Conservation (phyloP, 73 alveolate species). For the Paraurostyla sp. region DNA sequence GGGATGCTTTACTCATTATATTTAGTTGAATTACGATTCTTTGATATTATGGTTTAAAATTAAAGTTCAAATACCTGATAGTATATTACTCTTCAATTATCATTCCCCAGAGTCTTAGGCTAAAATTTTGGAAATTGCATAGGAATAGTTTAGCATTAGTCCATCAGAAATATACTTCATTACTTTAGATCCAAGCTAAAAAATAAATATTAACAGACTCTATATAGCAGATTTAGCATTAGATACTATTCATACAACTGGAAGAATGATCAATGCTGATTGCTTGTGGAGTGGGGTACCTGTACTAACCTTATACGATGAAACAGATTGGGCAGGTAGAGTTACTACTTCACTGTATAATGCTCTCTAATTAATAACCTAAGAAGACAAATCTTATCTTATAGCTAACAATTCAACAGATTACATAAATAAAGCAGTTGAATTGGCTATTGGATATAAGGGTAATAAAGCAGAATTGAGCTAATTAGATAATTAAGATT, state of each 20-base stretch:
- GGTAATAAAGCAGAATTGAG: neutral
- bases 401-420: neutral
- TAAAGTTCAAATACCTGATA: neutral
- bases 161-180: neutral
- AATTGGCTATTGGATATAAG: neutral
- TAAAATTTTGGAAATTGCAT: neutral
- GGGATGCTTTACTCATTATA: neutral
- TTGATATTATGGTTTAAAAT: neutral
- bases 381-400: neutral
- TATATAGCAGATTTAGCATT: neutral
- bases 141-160: neutral
- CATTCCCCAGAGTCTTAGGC: neutral
- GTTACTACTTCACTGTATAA: neutral
- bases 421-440: neutral
- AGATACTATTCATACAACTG: neutral
- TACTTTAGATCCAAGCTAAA: neutral
- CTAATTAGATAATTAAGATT: neutral
- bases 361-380: too few relatives aligned
- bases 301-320: neutral
- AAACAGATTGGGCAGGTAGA: conserved; percentile 11
- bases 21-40: neutral
- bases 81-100: neutral
- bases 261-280: neutral
- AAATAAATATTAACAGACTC: neutral
- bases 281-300: conserved; percentile 17